Conservation (phyloP, 2,329 filamentous ascomycete genomes). For the Aspergillus clavatus region DNA sequence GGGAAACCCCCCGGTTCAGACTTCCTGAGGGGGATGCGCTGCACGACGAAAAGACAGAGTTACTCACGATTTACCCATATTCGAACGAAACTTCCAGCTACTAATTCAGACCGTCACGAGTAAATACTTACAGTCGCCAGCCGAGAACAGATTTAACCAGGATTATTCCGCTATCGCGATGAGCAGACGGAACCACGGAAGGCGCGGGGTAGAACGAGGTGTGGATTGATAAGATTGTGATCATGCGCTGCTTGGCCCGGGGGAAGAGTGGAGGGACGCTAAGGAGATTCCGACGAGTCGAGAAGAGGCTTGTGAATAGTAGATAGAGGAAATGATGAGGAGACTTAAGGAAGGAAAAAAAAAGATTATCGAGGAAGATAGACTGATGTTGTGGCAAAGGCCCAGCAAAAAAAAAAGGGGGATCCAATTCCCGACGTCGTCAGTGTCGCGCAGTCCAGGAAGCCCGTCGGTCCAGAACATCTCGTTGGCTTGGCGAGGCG, state of each 20-base stretch:
- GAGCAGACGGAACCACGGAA: constrained; percentile 11
- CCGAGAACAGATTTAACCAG: no score
- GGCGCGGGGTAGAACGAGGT: constrained; percentile 18
- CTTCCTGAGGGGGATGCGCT: no score
- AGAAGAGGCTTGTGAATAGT: no score
- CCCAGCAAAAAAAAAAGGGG: neutral
- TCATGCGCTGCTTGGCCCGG: constrained; percentile 4
- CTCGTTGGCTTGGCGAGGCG: neutral
- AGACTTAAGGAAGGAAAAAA: neutral
- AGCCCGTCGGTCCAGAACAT: constrained; percentile 1
- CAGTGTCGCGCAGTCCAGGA: no score
- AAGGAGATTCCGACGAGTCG: no score
- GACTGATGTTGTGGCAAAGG: constrained; percentile 7
- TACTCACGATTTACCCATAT: constrained; percentile 38
- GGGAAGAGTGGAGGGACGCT: constrained; percentile 1
- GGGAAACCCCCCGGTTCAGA: no score
- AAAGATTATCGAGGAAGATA: neutral
- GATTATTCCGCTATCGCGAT: constrained; percentile 8
- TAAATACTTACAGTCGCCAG: no score
- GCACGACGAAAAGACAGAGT: constrained; percentile 5
- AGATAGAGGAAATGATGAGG: neutral
- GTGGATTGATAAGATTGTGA: constrained; percentile 17
- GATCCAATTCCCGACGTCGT: neutral
- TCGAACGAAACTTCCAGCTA: constrained; percentile 15
- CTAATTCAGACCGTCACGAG: neutral